phyloP scores from a whole-genome alignment of 495 filamentous ascomycete species.

The Hypoxylon perforatum region DNA sequence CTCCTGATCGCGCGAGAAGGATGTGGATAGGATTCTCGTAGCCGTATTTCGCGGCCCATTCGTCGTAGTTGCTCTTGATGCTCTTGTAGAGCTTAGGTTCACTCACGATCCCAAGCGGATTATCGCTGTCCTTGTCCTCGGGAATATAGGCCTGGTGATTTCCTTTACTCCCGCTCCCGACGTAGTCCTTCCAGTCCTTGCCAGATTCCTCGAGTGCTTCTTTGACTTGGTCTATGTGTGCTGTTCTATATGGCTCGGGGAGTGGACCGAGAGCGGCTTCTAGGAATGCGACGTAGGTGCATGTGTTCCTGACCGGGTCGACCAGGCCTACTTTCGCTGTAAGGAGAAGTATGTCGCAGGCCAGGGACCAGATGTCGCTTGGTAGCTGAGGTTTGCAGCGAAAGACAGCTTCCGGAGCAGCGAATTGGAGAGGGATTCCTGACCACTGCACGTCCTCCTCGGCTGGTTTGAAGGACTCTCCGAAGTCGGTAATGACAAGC shows the following conservation, averaged over 20 bases:
- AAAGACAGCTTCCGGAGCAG: slow-evolving; percentile 1
- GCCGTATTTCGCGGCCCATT: background rate
- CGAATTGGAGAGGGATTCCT: background rate
- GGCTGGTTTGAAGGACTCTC: background rate
- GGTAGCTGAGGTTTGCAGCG: background rate
- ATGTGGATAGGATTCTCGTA: background rate
- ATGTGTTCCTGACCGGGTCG: background rate
- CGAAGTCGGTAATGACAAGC: background rate
- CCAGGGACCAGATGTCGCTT: background rate
- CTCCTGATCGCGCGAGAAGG: background rate
- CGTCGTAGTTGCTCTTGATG: background rate
- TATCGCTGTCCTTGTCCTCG: background rate
- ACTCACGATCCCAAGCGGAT: background rate
- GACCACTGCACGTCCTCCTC: background rate
- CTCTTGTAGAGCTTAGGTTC: background rate
- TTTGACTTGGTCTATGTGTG: background rate
- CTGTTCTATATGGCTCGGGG: background rate
- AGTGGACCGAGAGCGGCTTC: background rate
- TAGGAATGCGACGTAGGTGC: background rate
- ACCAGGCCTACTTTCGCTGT: background rate
- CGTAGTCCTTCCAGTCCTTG: background rate
- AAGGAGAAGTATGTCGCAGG: background rate
- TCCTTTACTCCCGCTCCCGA: background rate
- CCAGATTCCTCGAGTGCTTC: background rate
- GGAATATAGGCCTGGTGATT: background rate